Conservation (phyloP, 495 filamentous ascomycete genomes). For the Lasiosphaeris hirsuta region DNA sequence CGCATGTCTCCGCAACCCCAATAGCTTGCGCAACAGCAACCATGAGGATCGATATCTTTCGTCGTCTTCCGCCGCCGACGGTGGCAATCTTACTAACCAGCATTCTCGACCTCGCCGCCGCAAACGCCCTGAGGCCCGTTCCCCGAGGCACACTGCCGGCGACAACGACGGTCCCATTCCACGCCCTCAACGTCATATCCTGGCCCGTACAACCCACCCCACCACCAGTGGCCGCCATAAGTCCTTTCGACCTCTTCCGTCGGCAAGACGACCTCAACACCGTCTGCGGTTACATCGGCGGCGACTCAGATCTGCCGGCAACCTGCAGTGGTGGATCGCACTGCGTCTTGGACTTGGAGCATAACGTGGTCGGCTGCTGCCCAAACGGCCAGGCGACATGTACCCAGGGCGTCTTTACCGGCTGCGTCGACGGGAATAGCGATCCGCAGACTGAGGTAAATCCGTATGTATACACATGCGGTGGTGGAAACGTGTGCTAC, state of each 20-base stretch:
- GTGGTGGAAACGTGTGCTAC: conserved; percentile 43
- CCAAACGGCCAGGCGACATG: conserved; percentile 43
- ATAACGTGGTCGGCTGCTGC: conserved; percentile 48
- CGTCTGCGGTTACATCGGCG: conserved; percentile 47
- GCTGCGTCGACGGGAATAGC: conserved; percentile 46
- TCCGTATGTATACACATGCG: conserved; percentile 48
- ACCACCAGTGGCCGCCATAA: conserved; percentile 22
- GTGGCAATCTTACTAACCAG: conserved; percentile 34
- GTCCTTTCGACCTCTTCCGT: conserved; percentile 33
- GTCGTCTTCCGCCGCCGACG: conserved; percentile 40
- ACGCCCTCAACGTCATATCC: conserved; percentile 40
- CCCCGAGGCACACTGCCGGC: conserved; percentile 19
- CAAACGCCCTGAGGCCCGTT: conserved; percentile 34
- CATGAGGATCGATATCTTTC: conserved; percentile 37
- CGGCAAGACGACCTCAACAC: conserved; percentile 40
- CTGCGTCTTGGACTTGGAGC: conserved; percentile 44
- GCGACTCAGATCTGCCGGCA: conserved; percentile 40
- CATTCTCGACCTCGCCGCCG: conserved; percentile 30
- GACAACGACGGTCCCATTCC: conserved; percentile 39
- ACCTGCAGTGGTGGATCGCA: conserved; percentile 49
- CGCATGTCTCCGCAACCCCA: conserved; percentile 16
- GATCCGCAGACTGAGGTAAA: conserved; percentile 45
- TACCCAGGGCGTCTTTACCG: conserved; percentile 46
- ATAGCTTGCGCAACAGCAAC: conserved; percentile 8
- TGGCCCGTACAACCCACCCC: conserved; percentile 41